These are phyloP conservation scores for Lactarius sp. DNA, from an alignment of 768 basidiomycete genomes.

Conservation along the genomic window DNA sequence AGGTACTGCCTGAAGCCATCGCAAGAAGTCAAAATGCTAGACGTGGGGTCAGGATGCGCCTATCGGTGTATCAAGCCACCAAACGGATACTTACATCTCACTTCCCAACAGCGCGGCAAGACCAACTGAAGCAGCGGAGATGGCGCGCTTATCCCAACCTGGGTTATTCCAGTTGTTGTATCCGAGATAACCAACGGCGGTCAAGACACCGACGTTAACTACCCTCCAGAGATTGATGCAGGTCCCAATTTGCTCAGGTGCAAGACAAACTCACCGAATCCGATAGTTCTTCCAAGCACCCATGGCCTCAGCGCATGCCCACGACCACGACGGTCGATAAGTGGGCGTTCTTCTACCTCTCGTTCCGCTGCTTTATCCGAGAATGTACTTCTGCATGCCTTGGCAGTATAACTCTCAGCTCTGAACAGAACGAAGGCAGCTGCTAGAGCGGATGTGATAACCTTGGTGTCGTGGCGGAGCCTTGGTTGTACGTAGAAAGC, in stretches of 20 bases:
- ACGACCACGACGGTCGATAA: constrained; percentile 47
- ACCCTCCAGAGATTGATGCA: neutral
- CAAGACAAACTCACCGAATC: constrained; percentile 44
- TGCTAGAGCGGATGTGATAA: constrained; percentile 49
- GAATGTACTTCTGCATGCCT: constrained; percentile 55
- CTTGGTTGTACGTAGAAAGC: constrained; percentile 57
- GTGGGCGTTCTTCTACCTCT: constrained; percentile 52
- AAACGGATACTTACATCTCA: constrained; percentile 53
- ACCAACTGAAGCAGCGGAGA: constrained; percentile 54
- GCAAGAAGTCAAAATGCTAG: neutral
- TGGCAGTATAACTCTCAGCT: constrained; percentile 58
- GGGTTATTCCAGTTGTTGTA: constrained; percentile 61
- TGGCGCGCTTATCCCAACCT: constrained; percentile 57
- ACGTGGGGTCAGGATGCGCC: neutral
- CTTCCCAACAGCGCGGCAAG: constrained; percentile 56
- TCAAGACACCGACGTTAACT: constrained; percentile 64
- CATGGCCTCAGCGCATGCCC: constrained; percentile 57
- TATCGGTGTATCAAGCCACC: neutral
- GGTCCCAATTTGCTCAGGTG: neutral
- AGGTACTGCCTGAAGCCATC: neutral
- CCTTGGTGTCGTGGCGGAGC: constrained; percentile 51
- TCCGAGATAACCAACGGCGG: constrained; percentile 55
- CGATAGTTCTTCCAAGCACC: constrained; percentile 60
- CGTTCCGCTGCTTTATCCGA: constrained; percentile 54
- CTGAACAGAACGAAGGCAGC: constrained; percentile 53